Evolutionary conservation across 179 eudicot species (phyloP).

Genomic region (Heliamphora pulchella): DNA sequence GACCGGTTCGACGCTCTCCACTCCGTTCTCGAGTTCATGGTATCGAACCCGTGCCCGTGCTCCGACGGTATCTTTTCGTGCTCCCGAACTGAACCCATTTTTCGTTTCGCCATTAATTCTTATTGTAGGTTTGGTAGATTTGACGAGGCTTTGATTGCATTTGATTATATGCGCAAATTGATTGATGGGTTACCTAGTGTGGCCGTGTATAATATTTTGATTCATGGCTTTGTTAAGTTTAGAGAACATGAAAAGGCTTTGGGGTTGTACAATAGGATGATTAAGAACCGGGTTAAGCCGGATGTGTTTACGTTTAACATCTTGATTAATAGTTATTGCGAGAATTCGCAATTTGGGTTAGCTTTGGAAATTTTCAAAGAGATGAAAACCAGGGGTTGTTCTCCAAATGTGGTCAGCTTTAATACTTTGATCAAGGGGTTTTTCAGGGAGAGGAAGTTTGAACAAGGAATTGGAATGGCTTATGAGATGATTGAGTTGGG

Average conservation of each 20-base stretch:
- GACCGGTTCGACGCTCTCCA: constrained; percentile 58
- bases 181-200: constrained; percentile 81
- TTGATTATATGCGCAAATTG: constrained; percentile 55
- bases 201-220: constrained; percentile 61
- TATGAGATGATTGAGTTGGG: constrained; percentile 81
- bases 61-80: constrained; percentile 86
- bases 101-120: constrained; percentile 61
- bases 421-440: constrained; percentile 84
- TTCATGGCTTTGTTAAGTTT: constrained; percentile 69
- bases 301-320: constrained; percentile 78
- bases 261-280: constrained; percentile 49
- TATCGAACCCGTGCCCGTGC: constrained; percentile 81
- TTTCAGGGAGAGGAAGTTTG: constrained; percentile 53
- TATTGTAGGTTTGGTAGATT: constrained; percentile 56
- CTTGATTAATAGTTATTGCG: constrained; percentile 69
- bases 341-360: constrained; percentile 34
- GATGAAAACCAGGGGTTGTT: constrained; percentile 63
- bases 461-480: constrained; percentile 71
- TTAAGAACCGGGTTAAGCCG: constrained; percentile 65
- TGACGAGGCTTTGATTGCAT: constrained; percentile 55
- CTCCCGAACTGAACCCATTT: constrained; percentile 65
- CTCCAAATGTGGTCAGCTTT: constrained; percentile 83
- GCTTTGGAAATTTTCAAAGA: constrained; percentile 76
- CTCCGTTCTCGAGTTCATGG: constrained; percentile 42
- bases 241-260: constrained; percentile 44